Conservation (phyloP, 2,329 filamentous ascomycete species). For the Aureobasidium leucospermi region DNA sequence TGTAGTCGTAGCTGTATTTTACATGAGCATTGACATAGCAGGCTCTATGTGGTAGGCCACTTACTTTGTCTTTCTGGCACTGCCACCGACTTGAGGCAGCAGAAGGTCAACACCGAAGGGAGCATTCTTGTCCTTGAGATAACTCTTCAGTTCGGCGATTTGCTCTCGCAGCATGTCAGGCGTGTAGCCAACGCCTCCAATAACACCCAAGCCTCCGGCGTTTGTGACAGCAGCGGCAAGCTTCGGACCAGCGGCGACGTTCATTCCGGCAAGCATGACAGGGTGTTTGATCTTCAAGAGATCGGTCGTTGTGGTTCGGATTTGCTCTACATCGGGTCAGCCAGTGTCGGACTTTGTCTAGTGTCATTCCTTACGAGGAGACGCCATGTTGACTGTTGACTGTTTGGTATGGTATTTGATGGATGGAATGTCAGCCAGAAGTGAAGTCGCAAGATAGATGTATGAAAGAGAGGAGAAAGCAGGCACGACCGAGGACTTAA, state of each 20-base stretch:
- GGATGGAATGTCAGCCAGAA: slow-evolving; percentile 9
- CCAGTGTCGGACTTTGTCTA: slow-evolving; percentile 19
- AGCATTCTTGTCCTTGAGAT: slow-evolving; percentile 80
- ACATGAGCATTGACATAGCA: slow-evolving; percentile 8
- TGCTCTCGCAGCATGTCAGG: slow-evolving; percentile 96
- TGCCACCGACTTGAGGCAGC: slow-evolving; percentile 89
- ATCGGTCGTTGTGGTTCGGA: slow-evolving; percentile 89
- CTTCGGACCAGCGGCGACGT: slow-evolving; percentile 93
- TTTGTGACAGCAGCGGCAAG: slow-evolving; percentile 95
- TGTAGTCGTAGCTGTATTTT: slow-evolving; percentile 84
- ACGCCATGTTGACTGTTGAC: slow-evolving; percentile 52
- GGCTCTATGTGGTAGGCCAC: neutral
- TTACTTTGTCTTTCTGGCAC: slow-evolving; percentile 75
- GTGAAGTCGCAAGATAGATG: neutral
- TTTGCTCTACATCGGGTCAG: slow-evolving; percentile 56
- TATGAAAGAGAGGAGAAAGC: neutral
- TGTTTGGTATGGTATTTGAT: neutral
- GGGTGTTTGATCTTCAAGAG: slow-evolving; percentile 98
- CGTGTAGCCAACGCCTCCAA: slow-evolving; percentile 91
- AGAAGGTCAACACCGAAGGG: slow-evolving; percentile 93
- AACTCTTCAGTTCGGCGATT: slow-evolving; percentile 87
- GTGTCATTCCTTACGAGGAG: slow-evolving; percentile 58
- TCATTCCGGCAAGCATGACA: slow-evolving; percentile 94
- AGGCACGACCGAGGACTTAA: slow-evolving; percentile 3
- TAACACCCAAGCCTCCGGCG: slow-evolving; percentile 91